Evolutionary conservation across 2,329 filamentous ascomycete species (phyloP), one percentile per base, ranked within the genome.

Genomic region (Phyllachora maydis): DNA sequence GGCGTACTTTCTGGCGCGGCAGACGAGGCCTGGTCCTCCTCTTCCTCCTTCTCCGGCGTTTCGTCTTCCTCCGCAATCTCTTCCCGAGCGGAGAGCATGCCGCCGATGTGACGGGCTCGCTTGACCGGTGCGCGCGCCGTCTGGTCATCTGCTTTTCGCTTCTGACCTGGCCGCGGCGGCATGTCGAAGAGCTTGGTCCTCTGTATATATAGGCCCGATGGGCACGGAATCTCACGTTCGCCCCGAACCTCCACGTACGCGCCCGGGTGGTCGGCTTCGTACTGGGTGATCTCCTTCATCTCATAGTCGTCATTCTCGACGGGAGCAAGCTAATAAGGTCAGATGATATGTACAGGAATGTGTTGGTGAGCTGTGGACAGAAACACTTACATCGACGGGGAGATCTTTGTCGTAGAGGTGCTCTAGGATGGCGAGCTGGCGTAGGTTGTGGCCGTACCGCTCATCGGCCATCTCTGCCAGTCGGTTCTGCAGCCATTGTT

Each of bases 101-200:
- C 49, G 21, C 47, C 47, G 22, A 49, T 49, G 22, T 55, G 52
- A 8, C 49, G 49, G 4, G 47, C 46, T 14, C 45, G 39, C 13
- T 41, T 37, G 2, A 50, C 50, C 1, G 55, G 54, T 30, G 59
- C 53, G 12, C 50, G 52, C 11, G 63, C 59, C 2, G 47, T 49
- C 29, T 57, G 54, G 14, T 52, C 54, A 9, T 51, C 53, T 5
- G 59, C 52, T 35, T 54, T 61, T 13, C 61, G 54, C 43, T 65
- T 67, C 32, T 39, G 24, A 40, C 47, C 40, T 37, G 41, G 35
- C 28, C 38, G 29, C 32, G 46, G 30, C 30, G n/a, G n/a, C n/a
- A n/a, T n/a, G n/a, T 36, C 33, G 22, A 32, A 30, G 3, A 20
- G 30, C 28, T 35, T 34, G 21, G 21, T 30, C 41, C 33, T 40